phyloP scores from a whole-genome alignment of 441 rosid species.

The Omphalea diandra region DNA sequence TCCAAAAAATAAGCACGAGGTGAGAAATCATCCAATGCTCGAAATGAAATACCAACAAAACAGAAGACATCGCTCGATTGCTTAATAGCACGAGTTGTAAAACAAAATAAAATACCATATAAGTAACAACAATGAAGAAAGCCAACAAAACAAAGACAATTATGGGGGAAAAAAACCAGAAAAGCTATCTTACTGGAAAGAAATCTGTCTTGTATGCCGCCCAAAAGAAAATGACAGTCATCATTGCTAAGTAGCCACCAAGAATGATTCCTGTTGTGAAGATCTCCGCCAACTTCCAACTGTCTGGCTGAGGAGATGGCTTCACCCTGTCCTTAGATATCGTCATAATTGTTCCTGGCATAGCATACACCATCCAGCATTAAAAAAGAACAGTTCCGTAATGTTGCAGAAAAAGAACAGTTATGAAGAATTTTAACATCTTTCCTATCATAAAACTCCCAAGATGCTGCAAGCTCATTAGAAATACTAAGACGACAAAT shows the following conservation, averaged over 20 bases:
- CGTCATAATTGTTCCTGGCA: conserved; percentile 82
- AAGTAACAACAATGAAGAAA: too few relatives aligned
- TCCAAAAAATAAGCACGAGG: neutral
- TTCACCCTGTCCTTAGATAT: conserved; percentile 82
- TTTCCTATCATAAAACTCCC: neutral
- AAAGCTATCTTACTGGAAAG: too few relatives aligned
- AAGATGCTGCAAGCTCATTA: too few relatives aligned
- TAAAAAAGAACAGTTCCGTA: neutral
- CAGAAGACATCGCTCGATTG: too few relatives aligned
- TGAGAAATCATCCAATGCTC: neutral
- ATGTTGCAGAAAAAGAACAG: too few relatives aligned
- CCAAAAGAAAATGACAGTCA: too few relatives aligned
- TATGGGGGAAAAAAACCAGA: too few relatives aligned
- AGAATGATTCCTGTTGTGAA: conserved; percentile 72
- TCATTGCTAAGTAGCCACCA: conserved; percentile 71
- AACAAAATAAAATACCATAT: too few relatives aligned
- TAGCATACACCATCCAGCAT: neutral
- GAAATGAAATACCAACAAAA: neutral
- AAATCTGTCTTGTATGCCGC: too few relatives aligned
- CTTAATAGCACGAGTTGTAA: too few relatives aligned
- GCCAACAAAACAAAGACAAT: too few relatives aligned
- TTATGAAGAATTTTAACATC: neutral
- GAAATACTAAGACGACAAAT: neutral
- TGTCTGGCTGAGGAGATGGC: too few relatives aligned
- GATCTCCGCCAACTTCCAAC: conserved; percentile 80